Base-by-base conservation (phyloP, 2,329 filamentous ascomycete species). In the Coniella lustricola region DNA sequence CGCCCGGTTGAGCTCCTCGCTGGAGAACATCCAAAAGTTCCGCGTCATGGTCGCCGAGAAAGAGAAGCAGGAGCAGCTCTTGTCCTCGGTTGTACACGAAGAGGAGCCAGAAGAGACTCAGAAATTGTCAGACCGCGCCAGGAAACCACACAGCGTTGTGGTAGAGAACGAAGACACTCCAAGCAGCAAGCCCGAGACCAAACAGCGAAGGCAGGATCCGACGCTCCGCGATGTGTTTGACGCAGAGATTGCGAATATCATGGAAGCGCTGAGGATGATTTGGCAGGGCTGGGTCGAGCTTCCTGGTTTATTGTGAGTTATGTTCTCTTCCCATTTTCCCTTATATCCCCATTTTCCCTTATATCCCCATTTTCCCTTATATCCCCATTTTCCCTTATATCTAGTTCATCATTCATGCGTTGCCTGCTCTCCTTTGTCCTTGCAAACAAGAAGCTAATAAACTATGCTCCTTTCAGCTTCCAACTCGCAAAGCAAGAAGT, bases 1-100 rank as follows among this genome's bases (percentile, higher is more conserved):
- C 51, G 88, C 87, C 25, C 81, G 91, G 32, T 82, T 97, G 54
- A 89, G 87, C 54, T 84, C 86, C 64, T 93, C 88, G 45, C 69
- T 98, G 53, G 73, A 77, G 31, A 84, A 88, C 0, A 76, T 95
- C 37, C 78, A 81, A 48, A 74, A 82, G 47, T 97, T 98, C 70
- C 69, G 75, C 44, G 59, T 57, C 22, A 77, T 82, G 72, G 68
- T 77, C 10, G 69, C 70, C 51, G 64, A 65, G 46, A 60, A 57
- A 29, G 63, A 68, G 49, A 59, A 34, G 39, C 16, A 49, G 31
- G 58, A 61, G 21, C 58, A 60, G 31, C 45, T 33, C 16, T 50
- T 3, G 60, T 61, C 25, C 25, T 29, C 25, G 5, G 25, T 29
- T 29, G 10, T 5, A 10, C 25, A 29, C 37, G 54, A 57, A 57